Conservation (phyloP, 306 rosid genomes). For the Amphicarpaea edgeworthii region DNA sequence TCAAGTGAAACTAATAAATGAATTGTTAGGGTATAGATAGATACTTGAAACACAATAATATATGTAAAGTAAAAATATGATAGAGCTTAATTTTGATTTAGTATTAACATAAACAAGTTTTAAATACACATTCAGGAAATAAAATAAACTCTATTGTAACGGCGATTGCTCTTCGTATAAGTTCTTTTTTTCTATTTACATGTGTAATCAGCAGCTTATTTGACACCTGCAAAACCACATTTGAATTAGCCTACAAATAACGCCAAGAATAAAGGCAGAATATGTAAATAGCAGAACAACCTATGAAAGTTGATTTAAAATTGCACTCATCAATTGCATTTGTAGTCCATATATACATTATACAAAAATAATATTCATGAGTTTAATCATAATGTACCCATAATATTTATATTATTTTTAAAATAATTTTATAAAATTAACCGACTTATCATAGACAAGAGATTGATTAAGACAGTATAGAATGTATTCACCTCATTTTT, state of each 20-base stretch:
- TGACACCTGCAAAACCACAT: not conserved
- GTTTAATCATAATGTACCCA: no score
- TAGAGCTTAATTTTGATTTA: not conserved
- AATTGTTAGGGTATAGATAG: not conserved
- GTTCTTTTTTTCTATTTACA: not conserved
- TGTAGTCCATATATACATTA: not conserved
- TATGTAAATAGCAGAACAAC: not conserved
- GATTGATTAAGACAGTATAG: no score
- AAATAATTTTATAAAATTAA: no score
- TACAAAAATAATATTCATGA: not conserved
- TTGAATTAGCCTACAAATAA: not conserved
- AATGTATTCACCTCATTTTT: no score
- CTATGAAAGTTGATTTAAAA: not conserved
- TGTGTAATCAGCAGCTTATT: not conserved
- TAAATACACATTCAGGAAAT: not conserved
- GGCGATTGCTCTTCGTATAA: not conserved
- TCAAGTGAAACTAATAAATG: not conserved
- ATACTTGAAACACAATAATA: not conserved
- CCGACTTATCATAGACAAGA: no score
- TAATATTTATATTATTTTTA: no score
- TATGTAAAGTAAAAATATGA: not conserved
- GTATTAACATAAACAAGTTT: slow-evolving; percentile 1
- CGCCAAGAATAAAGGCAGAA: not conserved
- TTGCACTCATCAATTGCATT: not conserved
- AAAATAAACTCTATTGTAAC: not conserved